Percentiles rank a stretch among this genome's conserved stretches.
Conservation (phyloP, 805 yeast species). For the Kregervanrija fluxuum region DNA sequence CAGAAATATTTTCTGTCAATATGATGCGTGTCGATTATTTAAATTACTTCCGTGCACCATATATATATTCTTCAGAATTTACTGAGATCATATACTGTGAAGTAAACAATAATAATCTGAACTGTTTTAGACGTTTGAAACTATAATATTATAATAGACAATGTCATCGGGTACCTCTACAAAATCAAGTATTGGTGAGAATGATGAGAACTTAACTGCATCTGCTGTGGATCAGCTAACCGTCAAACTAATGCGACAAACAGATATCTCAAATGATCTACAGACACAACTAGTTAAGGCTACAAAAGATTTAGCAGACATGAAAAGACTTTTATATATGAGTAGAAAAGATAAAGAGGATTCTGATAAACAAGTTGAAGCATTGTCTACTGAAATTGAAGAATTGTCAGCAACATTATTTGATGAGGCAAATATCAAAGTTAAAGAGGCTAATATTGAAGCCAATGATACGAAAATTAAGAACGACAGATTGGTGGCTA, state of each 20-base stretch:
- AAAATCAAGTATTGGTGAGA: not conserved
- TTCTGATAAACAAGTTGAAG: slow-evolving; percentile 54
- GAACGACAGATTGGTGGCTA: slow-evolving; percentile 45
- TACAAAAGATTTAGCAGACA: slow-evolving; percentile 21
- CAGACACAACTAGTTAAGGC: not conserved
- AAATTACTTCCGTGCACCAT: too few species aligned
- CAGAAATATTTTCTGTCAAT: too few species aligned
- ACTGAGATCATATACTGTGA: not conserved
- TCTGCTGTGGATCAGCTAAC: slow-evolving; percentile 15
- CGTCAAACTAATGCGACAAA: slow-evolving; percentile 20
- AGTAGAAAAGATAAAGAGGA: slow-evolving; percentile 31
- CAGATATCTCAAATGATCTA: slow-evolving; percentile 12
- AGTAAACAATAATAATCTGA: not conserved
- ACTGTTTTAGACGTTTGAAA: not conserved
- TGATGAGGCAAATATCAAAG: slow-evolving; percentile 82
- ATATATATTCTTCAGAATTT: not conserved
- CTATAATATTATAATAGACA: not conserved
- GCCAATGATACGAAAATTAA: slow-evolving; percentile 52
- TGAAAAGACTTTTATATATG: slow-evolving; percentile 27
- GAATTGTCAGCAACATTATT: slow-evolving; percentile 72
- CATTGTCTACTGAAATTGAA: slow-evolving; percentile 67
- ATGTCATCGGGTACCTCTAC: not conserved
- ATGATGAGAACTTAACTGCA: not conserved
- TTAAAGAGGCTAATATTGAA: slow-evolving; percentile 66
- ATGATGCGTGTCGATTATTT: too few species aligned